Percentiles rank a stretch among this genome's conserved stretches.
phyloP scores from a whole-genome alignment of 2,329 filamentous ascomycete species.

The Colletotrichum lindemuthianum region DNA sequence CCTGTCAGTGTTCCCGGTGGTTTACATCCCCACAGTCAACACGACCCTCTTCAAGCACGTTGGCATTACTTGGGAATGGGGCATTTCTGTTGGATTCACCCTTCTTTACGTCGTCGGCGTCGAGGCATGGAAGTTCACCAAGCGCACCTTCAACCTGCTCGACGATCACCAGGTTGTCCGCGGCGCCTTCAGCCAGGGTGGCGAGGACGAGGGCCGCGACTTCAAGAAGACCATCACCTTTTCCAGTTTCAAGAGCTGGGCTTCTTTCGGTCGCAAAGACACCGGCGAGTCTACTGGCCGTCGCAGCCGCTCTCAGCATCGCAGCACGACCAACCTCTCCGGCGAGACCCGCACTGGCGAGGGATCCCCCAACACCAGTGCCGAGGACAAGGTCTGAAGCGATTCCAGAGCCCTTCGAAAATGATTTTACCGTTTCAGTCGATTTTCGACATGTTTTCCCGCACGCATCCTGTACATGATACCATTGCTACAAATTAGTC shows the following conservation, averaged over 20 bases:
- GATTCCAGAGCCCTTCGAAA: slow-evolving; percentile 6
- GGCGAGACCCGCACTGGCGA: slow-evolving; percentile 35
- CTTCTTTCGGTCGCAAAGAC: slow-evolving; percentile 53
- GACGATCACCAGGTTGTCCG: slow-evolving; percentile 61
- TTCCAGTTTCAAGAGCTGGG: slow-evolving; percentile 61
- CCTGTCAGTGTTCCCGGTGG: slow-evolving; percentile 71
- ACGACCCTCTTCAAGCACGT: slow-evolving; percentile 77
- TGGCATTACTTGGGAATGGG: slow-evolving; percentile 80
- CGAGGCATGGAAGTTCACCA: slow-evolving; percentile 77
- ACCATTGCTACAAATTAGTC: slow-evolving; percentile 29
- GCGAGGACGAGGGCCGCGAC: slow-evolving; percentile 52
- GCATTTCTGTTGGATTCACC: slow-evolving; percentile 70
- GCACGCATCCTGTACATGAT: slow-evolving; percentile 27
- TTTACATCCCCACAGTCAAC: slow-evolving; percentile 80
- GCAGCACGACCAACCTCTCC: slow-evolving; percentile 34
- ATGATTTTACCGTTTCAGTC: slow-evolving; percentile 9
- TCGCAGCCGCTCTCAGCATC: slow-evolving; percentile 30
- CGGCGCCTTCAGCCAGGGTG: slow-evolving; percentile 63
- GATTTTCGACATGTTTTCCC: slow-evolving; percentile 17
- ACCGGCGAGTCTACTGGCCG: slow-evolving; percentile 47
- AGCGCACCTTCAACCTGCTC: slow-evolving; percentile 65
- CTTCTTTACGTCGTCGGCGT: slow-evolving; percentile 73
- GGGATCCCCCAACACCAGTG: slow-evolving; percentile 21
- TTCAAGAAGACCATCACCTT: slow-evolving; percentile 61
- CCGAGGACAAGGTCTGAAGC: slow-evolving; percentile 30